Percentiles rank a stretch among this genome's conserved stretches.
Evolutionary conservation across 352 stramenopile genomes (phyloP).

Genomic region (Pythium guiyangense): DNA sequence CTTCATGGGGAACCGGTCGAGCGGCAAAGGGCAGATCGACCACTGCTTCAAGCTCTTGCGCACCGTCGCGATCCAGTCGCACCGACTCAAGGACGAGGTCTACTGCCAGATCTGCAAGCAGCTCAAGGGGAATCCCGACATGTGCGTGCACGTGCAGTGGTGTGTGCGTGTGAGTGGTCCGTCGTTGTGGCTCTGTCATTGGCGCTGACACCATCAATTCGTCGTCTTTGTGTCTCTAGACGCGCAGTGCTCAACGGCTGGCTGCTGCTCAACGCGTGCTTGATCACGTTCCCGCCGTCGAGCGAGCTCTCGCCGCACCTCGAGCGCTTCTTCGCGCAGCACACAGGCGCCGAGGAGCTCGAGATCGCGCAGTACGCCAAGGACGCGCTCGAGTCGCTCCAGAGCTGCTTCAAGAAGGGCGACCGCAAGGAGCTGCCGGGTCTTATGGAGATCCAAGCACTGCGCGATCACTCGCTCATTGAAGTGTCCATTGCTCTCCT

Average conservation of each 20-base stretch:
- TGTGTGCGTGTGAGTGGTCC: too few species aligned
- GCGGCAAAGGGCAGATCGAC: slow-evolving; percentile 51
- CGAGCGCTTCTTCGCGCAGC: slow-evolving; percentile 41
- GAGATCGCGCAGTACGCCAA: slow-evolving; percentile 38
- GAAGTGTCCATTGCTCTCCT: slow-evolving; percentile 39
- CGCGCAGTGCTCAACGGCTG: slow-evolving; percentile 60
- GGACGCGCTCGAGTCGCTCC: slow-evolving; percentile 35
- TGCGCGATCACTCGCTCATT: slow-evolving; percentile 44
- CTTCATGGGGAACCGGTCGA: slow-evolving; percentile 72
- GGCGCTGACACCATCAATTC: neutral
- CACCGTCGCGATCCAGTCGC: slow-evolving; percentile 48
- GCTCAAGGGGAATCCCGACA: slow-evolving; percentile 53
- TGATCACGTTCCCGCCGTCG: slow-evolving; percentile 61
- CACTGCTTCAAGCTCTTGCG: slow-evolving; percentile 73
- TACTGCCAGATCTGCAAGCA: slow-evolving; percentile 84
- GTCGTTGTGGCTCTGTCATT: neutral
- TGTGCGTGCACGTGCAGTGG: slow-evolving; percentile 17
- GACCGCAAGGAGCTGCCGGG: slow-evolving; percentile 64
- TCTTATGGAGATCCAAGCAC: slow-evolving; percentile 42
- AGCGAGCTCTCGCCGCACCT: slow-evolving; percentile 40
- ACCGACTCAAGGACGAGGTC: slow-evolving; percentile 69
- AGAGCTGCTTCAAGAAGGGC: slow-evolving; percentile 27
- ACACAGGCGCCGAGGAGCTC: slow-evolving; percentile 15
- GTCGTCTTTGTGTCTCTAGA: slow-evolving; percentile 3
- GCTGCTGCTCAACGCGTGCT: slow-evolving; percentile 60